Percentiles rank a stretch among this genome's conserved stretches.
These are phyloP conservation scores for Dalbergia oliveri DNA, from an alignment of 306 rosid species.

Conservation along the genomic window DNA sequence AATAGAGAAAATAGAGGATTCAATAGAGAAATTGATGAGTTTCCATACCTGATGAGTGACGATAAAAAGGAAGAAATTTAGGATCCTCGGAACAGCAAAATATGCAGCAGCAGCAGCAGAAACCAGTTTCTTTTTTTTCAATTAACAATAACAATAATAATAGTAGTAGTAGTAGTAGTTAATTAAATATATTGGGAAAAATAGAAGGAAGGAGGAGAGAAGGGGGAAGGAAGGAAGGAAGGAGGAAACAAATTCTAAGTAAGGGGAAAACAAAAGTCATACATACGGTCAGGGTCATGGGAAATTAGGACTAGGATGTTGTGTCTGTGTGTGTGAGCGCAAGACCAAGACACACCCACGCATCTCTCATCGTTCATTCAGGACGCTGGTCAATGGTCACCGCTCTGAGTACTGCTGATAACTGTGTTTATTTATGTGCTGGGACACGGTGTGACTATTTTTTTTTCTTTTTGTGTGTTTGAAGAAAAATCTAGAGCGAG, in stretches of 20 bases:
- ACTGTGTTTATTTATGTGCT: no score
- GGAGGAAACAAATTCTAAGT: background rate
- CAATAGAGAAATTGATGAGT: background rate
- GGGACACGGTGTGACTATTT: no score
- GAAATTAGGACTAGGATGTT: background rate
- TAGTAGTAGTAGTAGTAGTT: no score
- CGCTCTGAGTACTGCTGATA: no score
- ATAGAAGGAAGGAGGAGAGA: background rate
- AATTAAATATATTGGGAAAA: background rate
- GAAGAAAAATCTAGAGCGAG: no score
- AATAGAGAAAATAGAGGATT: background rate
- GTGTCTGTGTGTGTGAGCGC: no score
- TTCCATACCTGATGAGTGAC: conserved; percentile 12
- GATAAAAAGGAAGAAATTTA: background rate
- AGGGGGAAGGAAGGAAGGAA: background rate
- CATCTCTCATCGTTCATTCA: no score
- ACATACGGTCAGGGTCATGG: background rate
- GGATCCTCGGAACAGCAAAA: background rate
- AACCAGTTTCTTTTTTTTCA: background rate
- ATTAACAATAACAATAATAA: background rate
- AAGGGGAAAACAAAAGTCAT: background rate
- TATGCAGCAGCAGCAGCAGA: background rate
- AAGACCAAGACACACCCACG: no score
- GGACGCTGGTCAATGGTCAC: no score
- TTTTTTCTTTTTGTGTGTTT: no score